A percentile compares a stretch with the other conserved stretches of the same genome.
Evolutionary conservation across 106 monocot genomes (phyloP).

Genomic region (Ottelia alismoides): DNA sequence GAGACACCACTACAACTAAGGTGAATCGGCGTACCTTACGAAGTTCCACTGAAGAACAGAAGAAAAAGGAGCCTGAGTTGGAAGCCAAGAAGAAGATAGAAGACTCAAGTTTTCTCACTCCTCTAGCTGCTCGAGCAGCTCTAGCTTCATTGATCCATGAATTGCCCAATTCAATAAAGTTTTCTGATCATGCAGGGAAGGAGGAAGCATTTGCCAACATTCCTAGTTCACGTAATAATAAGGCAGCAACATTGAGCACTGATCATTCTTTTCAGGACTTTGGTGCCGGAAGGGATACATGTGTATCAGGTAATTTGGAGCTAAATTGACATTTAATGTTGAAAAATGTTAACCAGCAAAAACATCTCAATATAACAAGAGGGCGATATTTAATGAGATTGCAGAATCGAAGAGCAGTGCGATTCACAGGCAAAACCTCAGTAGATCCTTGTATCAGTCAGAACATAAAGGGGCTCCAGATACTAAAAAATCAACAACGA

Average conservation of each 20-base stretch:
- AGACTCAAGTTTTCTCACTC: constrained; percentile 31
- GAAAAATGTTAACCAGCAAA: background rate
- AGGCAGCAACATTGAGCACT: background rate
- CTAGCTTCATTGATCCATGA: constrained; percentile 42
- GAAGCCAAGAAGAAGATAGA: constrained; percentile 7
- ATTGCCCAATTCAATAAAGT: constrained; percentile 14
- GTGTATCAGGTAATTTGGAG: background rate
- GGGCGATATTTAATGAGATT: background rate
- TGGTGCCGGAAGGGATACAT: constrained; percentile 4
- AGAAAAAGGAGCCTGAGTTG: too few relatives aligned
- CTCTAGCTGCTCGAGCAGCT: constrained; percentile 60
- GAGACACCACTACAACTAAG: too few relatives aligned
- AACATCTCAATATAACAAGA: too few relatives aligned
- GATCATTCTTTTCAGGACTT: background rate
- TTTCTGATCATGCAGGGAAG: background rate
- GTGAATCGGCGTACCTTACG: too few relatives aligned
- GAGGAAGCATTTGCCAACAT: background rate
- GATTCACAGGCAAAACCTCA: background rate
- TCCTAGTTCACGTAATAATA: too few relatives aligned
- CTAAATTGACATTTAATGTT: background rate
- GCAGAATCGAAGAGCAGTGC: background rate
- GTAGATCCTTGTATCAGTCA: background rate
- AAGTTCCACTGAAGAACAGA: too few relatives aligned
- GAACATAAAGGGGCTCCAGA: too few relatives aligned
- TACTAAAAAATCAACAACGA: too few relatives aligned